Percentiles rank a stretch among this genome's conserved stretches.
Conservation (phyloP, 116 monocot genomes). For the Cymodocea nodosa region DNA sequence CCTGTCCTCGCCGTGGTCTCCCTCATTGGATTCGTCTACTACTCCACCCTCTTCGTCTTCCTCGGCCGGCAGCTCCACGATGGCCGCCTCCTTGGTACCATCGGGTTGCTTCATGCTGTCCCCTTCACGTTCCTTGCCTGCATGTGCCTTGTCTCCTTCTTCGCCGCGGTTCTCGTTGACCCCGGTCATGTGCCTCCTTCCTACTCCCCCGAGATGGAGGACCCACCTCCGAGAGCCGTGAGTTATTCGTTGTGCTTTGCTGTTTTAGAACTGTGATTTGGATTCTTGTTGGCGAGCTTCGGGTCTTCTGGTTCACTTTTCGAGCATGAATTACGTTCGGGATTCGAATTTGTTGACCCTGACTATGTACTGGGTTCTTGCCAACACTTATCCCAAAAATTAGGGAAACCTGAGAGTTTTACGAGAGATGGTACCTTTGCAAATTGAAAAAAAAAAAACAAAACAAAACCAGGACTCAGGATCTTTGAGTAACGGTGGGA, state of each 20-base stretch:
- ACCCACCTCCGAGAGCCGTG: slow-evolving; percentile 9
- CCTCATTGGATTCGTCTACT: slow-evolving; percentile 10
- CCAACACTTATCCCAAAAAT: too few relatives aligned
- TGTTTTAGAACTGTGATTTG: background rate
- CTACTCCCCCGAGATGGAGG: slow-evolving; percentile 12
- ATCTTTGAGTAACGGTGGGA: too few relatives aligned
- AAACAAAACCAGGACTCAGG: too few relatives aligned
- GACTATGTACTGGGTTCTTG: too few relatives aligned
- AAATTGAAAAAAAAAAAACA: too few relatives aligned
- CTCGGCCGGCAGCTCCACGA: background rate
- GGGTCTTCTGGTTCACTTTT: background rate
- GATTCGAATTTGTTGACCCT: too few relatives aligned
- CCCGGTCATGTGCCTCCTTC: slow-evolving; percentile 17
- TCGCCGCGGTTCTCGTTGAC: slow-evolving; percentile 13
- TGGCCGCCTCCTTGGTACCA: background rate
- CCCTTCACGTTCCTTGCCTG: slow-evolving; percentile 9
- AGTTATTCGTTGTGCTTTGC: background rate
- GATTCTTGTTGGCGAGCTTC: background rate
- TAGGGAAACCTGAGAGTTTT: too few relatives aligned
- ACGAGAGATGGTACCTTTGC: too few relatives aligned
- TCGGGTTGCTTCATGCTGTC: background rate
- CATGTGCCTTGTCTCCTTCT: slow-evolving; percentile 22
- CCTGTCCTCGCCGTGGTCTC: slow-evolving; percentile 15
- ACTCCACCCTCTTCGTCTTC: slow-evolving; percentile 11
- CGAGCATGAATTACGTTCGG: background rate